Conservation (phyloP, 2,329 filamentous ascomycete genomes). For the Cyanodermella asteris region DNA sequence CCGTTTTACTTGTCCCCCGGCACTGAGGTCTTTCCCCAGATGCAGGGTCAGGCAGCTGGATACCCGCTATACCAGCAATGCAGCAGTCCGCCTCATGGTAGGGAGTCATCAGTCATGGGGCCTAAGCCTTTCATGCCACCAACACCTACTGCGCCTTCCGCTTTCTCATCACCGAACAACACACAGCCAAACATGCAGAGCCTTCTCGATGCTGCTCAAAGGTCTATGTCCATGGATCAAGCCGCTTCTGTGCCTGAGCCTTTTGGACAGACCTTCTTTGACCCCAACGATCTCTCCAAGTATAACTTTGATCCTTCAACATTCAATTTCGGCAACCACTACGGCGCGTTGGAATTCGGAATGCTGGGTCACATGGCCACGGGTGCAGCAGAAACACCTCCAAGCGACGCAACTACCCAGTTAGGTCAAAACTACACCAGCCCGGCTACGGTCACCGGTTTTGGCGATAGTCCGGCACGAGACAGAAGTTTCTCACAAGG, state of each 20-base stretch:
- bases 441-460: conserved; percentile 16
- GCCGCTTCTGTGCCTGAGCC: no score
- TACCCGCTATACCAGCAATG: conserved; percentile 5
- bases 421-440: conserved; percentile 20
- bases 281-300: conserved; percentile 73
- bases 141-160: conserved; percentile 27
- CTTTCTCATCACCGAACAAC: conserved; percentile 16
- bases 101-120: no score
- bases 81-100: no score
- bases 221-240: conserved; percentile 13
- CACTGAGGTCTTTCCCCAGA: conserved; percentile 14
- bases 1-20: no score
- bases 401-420: conserved; percentile 36
- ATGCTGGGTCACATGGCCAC: conserved; percentile 94
- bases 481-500: conserved; percentile 14
- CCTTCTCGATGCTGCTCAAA: conserved; percentile 27
- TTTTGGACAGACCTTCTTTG: conserved; percentile 47
- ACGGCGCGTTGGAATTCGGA: conserved; percentile 83
- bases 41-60: conserved; percentile 1
- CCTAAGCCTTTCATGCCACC: conserved; percentile 18
- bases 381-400: conserved; percentile 60
- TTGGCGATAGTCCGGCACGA: conserved; percentile 22
- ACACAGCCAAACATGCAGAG: conserved; percentile 17
- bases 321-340: conserved; percentile 88
- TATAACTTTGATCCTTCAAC: conserved; percentile 94